A percentile compares a stretch with the other conserved stretches of the same genome.
phyloP scores from a whole-genome alignment of 148 eudicot genomes.

The Rhododendron ovatum region DNA sequence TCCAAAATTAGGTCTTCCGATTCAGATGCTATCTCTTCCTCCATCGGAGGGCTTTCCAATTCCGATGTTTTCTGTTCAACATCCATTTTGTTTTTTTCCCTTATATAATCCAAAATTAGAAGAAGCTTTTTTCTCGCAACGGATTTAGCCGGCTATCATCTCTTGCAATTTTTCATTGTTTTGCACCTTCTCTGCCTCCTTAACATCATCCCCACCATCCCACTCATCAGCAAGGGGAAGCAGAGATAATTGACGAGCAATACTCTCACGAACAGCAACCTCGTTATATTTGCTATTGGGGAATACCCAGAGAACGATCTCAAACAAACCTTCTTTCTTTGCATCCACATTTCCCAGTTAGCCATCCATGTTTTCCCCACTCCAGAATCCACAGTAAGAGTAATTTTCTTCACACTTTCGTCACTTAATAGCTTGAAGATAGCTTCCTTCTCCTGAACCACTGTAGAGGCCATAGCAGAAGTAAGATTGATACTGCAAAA shows the following conservation, averaged over 20 bases:
- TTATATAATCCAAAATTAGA: conserved; percentile 10
- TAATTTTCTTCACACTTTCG: no score
- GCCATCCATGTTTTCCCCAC: no score
- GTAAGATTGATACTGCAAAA: no score
- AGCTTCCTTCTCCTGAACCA: no score
- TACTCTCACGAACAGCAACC: background rate
- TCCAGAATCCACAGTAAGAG: no score
- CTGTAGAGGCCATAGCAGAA: no score
- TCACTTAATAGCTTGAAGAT: no score
- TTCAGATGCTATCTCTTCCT: background rate
- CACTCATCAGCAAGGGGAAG: background rate
- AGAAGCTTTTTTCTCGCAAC: background rate
- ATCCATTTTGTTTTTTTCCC: background rate
- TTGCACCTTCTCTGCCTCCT: background rate
- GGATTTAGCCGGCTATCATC: background rate
- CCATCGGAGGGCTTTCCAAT: no score
- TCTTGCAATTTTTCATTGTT: background rate
- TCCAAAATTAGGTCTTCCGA: background rate
- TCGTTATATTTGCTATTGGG: no score
- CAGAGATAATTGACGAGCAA: conserved; percentile 5
- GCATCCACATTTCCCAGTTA: no score
- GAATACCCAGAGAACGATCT: no score
- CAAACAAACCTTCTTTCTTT: no score
- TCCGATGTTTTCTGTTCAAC: background rate
- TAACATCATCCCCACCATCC: background rate